Conservation (phyloP, 208 protist genomes). For the Wallacemonas sp. region DNA sequence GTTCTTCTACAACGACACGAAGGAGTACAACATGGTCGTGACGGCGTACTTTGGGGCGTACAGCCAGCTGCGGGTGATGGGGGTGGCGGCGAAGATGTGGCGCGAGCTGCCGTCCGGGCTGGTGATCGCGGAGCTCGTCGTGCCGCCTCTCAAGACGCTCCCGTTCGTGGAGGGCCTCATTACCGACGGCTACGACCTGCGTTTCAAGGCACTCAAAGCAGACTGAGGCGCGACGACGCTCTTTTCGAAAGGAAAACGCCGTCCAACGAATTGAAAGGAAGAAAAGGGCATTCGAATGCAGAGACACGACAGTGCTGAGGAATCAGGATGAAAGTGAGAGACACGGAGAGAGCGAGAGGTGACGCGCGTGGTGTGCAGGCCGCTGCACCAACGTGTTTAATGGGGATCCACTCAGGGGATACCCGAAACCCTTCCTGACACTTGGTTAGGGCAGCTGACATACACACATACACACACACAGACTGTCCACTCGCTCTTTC, state of each 20-base stretch:
- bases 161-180: slow-evolving; percentile 38
- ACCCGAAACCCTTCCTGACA: too few relatives aligned
- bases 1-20: slow-evolving; percentile 60
- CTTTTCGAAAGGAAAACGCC: too few relatives aligned
- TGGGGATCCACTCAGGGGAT: too few relatives aligned
- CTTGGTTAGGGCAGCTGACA: too few relatives aligned
- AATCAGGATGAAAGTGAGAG: too few relatives aligned
- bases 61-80: slow-evolving; percentile 26
- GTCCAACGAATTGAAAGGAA: too few relatives aligned
- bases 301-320: too few relatives aligned
- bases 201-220: slow-evolving; percentile 31
- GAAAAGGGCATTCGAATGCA: too few relatives aligned
- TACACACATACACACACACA: slow-evolving; percentile 11
- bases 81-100: slow-evolving; percentile 38
- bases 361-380: too few relatives aligned
- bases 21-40: slow-evolving; percentile 44
- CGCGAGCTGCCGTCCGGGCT: slow-evolving; percentile 47
- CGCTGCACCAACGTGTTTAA: too few relatives aligned
- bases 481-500: too few relatives aligned
- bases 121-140: slow-evolving; percentile 34
- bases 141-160: slow-evolving; percentile 36
- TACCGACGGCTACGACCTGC: slow-evolving; percentile 43
- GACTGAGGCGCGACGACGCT: background rate
- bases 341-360: too few relatives aligned
- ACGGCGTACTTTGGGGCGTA: slow-evolving; percentile 49